phyloP scores from a whole-genome alignment of 495 filamentous ascomycete genomes.

The Tuber indicum region DNA sequence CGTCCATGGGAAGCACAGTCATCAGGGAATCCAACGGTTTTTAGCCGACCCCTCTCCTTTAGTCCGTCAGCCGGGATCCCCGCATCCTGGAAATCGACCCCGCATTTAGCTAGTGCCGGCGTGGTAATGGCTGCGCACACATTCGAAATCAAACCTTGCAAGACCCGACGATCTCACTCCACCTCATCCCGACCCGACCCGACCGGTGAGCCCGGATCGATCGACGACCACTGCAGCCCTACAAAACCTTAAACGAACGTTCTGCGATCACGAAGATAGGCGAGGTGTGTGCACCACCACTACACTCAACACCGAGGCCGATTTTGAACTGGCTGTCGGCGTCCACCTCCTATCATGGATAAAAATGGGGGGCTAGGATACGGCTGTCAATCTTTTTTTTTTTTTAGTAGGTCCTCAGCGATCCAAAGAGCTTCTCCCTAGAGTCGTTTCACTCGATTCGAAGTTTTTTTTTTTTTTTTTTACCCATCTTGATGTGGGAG shows the following conservation, averaged over 20 bases:
- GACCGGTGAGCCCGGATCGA: not conserved
- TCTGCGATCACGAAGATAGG: not conserved
- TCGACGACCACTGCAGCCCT: not conserved
- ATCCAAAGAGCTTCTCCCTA: no score
- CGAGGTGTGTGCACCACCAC: no score
- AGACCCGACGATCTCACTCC: not conserved
- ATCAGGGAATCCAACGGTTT: not conserved
- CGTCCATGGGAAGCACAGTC: not conserved
- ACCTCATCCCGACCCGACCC: not conserved
- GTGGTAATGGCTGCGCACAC: no score
- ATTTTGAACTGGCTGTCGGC: not conserved
- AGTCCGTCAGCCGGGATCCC: not conserved
- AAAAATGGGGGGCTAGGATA: no score
- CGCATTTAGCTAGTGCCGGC: no score
- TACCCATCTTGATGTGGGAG: no score
- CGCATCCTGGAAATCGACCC: not conserved
- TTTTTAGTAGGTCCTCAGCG: no score
- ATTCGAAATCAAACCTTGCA: not conserved
- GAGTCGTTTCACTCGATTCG: no score
- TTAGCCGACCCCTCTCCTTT: no score
- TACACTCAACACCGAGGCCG: not conserved
- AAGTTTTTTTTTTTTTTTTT: no score
- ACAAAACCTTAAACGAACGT: not conserved
- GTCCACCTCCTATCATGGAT: no score
- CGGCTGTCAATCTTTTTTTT: no score